Conservation (phyloP, 1,284 basidiomycete species). For the Tylopilus orsonianus region DNA sequence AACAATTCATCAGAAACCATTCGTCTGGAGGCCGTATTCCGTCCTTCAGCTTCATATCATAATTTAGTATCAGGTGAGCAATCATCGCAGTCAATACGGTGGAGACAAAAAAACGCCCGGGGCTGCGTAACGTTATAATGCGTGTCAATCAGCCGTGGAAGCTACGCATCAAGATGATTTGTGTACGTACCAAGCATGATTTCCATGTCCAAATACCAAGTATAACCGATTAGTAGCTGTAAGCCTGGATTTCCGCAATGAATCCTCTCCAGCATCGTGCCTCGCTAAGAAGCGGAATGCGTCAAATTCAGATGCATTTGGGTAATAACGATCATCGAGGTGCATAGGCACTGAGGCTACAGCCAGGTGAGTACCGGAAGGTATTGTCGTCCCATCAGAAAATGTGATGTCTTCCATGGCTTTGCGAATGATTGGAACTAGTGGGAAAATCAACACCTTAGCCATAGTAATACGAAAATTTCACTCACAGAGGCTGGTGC, state of each 20-base stretch:
- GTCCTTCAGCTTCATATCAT: slow-evolving; percentile 37
- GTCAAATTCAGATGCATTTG: slow-evolving; percentile 35
- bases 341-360: slow-evolving; percentile 36
- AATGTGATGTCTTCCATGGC: slow-evolving; percentile 41
- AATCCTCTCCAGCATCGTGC: slow-evolving; percentile 19
- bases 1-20: slow-evolving; percentile 38
- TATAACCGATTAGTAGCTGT: slow-evolving; percentile 35
- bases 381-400: slow-evolving; percentile 43
- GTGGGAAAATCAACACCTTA: slow-evolving; percentile 8
- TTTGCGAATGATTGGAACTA: slow-evolving; percentile 38
- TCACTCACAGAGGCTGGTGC: slow-evolving; percentile 32
- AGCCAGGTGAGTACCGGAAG: slow-evolving; percentile 38
- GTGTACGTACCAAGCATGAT: slow-evolving; percentile 41
- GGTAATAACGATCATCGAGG: slow-evolving; percentile 36
- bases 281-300: slow-evolving; percentile 39
- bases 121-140: slow-evolving; percentile 24
- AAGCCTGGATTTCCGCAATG: slow-evolving; percentile 24
- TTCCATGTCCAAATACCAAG: slow-evolving; percentile 44
- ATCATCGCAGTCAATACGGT: slow-evolving; percentile 36
- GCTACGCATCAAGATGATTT: not conserved
- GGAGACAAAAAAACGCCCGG: slow-evolving; percentile 41
- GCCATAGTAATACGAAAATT: not conserved
- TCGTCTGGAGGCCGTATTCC: slow-evolving; percentile 39
- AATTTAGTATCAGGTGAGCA: slow-evolving; percentile 38
- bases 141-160: slow-evolving; percentile 2